Evolutionary conservation across 176 grass and related monocot genomes (phyloP), one percentile per base, ranked within the genome.

Genomic region (Raddia distichophylla): DNA sequence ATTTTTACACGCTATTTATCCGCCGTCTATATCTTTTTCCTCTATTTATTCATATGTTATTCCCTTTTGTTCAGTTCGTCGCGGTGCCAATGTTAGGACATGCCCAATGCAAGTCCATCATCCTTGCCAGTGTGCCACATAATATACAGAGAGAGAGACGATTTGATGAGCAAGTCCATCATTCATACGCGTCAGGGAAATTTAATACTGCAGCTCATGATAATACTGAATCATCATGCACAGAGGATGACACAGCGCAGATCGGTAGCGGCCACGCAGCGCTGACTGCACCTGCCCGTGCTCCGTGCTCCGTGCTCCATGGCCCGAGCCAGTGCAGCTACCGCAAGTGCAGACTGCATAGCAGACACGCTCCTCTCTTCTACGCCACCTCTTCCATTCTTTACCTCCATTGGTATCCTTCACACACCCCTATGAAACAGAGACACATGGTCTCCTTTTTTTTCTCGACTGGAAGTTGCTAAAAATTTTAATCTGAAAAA

Each of bases 281-380:
- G 37, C 37, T 40, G 37, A 5, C 37, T 40, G 37, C 37, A 40
- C 37, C 37, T 40, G 37, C 27, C 1, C 27, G 27, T 27, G 27
- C 27, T 27, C 27, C 27, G 27, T 27, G 27, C 27, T 27, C 27
- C 27, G 27, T 27, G 27, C 37, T 40, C 37, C 37, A 40, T 3
- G 37, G 37, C 37, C 65, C 6, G 13, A 60, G 43, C 69, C 0
- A 11, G 16, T 15, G 12, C 48, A 56, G 76, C 59, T 46, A 19
- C 4, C 20, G n/a, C 2, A 52, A 19, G 2, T 75, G 27, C 27
- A 27, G 27, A 27, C 4, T 40, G 37, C 37, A 40, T 0, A 40
- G 61, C 57, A 20, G 79, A 79, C 86, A 84, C 62, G 75, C 68
- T 74, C 76, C 50, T 74, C 54, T n/a, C 81, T 89, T 75, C 53